Base-by-base conservation (phyloP, 768 basidiomycete genomes). In the Fomitopsis pulvina region DNA sequence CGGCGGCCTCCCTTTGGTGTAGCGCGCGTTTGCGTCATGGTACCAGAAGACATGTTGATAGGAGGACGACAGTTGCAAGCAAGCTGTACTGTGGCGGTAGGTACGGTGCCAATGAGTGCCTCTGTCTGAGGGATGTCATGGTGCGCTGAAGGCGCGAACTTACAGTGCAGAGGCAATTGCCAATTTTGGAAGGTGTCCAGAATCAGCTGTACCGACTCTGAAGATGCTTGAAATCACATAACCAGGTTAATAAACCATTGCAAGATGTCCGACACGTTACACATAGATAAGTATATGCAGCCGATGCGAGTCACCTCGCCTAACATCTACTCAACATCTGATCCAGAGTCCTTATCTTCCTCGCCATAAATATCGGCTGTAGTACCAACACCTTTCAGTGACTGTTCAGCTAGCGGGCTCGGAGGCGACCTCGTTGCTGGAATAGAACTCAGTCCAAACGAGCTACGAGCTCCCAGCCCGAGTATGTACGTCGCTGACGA, bases 401-500 rank as follows among this genome's bases (percentile, higher is more conserved):
- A n/a, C n/a, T 37, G 18, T 8, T 20, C 32, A 9, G 45, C 45
- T 45, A 45, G 28, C 37, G n/a, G 41, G 14, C 41, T 52, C 24
- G 48, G 28, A 9, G 50, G 40, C 30, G 46, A 45, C 39, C 34
- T 51, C 40, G 51, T 18, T 18, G 14, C 52, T 38, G 52, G 41
- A 12, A 50, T 47, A 43, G 39, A 20, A 24, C 45, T 41, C 27
- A 50, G 39, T 3, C 58, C 57, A 32, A 69, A 57, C 27, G 69
- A 67, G 40, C 66, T 69, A 43, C 73, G 67, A 46, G 74, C 64
- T 22, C 83, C 81, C 14, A 82, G 60, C 3, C 81, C 82, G 1
- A 85, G 63, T 69, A 77, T 76, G 60, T 83, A 83, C 78, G 84
- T 79, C 49, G 77, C 71, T 21, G 83, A 82, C 18, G 78, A 64